Percentiles rank a stretch among this genome's conserved stretches.
Evolutionary conservation across 352 stramenopile species (phyloP).

Genomic region (Globisporangium nodosum): DNA sequence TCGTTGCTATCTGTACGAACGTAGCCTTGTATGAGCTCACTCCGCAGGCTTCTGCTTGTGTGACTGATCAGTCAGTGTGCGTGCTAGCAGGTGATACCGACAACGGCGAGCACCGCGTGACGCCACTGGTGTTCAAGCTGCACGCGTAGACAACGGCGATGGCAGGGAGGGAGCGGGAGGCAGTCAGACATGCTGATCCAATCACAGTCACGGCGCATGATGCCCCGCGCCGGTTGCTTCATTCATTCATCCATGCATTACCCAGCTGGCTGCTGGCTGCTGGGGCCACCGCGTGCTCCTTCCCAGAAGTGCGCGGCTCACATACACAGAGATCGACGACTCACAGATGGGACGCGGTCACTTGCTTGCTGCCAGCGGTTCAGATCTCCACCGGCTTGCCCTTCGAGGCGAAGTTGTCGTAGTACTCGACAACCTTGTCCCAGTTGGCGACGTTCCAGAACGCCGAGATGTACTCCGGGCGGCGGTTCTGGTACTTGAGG

Average conservation of each 20-base stretch:
- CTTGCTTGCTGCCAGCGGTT: constrained; percentile 25
- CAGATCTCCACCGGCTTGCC: constrained; percentile 79
- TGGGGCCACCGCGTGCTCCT: not conserved
- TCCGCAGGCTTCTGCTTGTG: not conserved
- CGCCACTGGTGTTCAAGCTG: constrained; percentile 26
- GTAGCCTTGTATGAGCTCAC: not conserved
- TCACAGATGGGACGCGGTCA: constrained; percentile 11
- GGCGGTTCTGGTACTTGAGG: constrained; percentile 96
- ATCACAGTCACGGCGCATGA: not conserved
- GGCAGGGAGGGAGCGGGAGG: not conserved
- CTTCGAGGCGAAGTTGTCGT: constrained; percentile 86
- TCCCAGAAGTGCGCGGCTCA: not conserved
- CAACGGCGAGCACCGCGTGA: constrained; percentile 26
- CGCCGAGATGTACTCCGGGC: constrained; percentile 95
- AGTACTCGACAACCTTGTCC: constrained; percentile 91
- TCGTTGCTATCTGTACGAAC: constrained; percentile 44
- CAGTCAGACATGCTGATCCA: not conserved
- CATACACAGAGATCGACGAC: constrained; percentile 14
- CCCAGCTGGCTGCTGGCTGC: not conserved
- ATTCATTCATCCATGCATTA: constrained; percentile 10
- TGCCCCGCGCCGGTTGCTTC: constrained; percentile 1
- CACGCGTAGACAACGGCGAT: not conserved
- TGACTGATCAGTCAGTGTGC: not conserved
- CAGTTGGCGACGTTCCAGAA: constrained; percentile 98
- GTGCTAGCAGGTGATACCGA: constrained; percentile 22